Base-by-base conservation (phyloP, 2,329 filamentous ascomycete genomes). In the Aplosporella prunicola region DNA sequence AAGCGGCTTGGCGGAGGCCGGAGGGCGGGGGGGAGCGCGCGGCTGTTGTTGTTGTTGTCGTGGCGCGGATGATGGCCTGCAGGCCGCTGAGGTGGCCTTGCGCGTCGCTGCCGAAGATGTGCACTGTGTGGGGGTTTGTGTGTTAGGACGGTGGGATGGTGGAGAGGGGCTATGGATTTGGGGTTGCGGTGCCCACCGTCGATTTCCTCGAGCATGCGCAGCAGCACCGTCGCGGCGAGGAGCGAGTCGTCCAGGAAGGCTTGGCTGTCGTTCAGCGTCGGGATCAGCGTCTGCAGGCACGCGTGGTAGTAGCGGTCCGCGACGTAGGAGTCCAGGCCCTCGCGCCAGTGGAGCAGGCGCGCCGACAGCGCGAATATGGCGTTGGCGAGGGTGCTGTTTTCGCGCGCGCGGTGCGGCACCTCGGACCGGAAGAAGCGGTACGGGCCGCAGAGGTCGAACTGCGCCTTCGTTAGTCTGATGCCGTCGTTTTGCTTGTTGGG, bases 331-430 rank as follows among this genome's bases (percentile, higher is more conserved):
- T 64, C 59, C 33, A 62, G 62, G 10, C 51, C 45, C 2, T 52
- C 51, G 8, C 56, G 63, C 5, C 58, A 55, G 40, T 61, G 63
- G 10, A 64, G 47, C 39, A 64, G 61, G 18, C 60, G 59, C 13
- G 62, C 61, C 15, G 61, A 63, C 20, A 64, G 43, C 14, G 62
- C 61, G 33, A 65, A 47, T 17, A 64, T 58, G 16, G 62, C 61
- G 28, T 65, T 62, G 51, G 63, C 61, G 11, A 65, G 34, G 5
- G 58, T 60, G 32, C 52, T 57, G 35, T 58, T 58, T 16, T 53
- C 53, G 42, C 57, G 56, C 10, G 57, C 56, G 35, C 51, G 46
- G 17, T 58, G 56, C 3, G 58, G 56, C 9, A 60, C 52, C 33
- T 58, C 51, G 10, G 51, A 49, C 4, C 49, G 47, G 37, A 60